Evolutionary conservation across 2,329 filamentous ascomycete species (phyloP), one percentile per base, ranked within the genome.

Genomic region (Trichothecium roseum): DNA sequence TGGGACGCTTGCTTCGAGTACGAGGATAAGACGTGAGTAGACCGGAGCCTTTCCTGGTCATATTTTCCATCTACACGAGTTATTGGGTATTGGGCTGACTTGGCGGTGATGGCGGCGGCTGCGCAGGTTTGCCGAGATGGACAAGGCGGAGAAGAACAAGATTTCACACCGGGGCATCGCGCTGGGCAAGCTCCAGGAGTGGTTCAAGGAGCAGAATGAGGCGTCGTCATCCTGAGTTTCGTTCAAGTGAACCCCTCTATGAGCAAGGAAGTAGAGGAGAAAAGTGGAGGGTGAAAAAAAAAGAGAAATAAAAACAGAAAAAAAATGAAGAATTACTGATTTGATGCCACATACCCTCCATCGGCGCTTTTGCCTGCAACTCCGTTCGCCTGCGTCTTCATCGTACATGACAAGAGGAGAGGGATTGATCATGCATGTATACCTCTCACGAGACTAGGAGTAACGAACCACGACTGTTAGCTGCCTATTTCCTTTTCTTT

Each of bases 1-100:
- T 98, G 91, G 91, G 91, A 98, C 57, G 78, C 91, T 3, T 81
- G 94, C 44, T 98, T 98, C 50, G 91, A 98, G 62, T 89, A 93
- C 47, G 73, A 93, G 44, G 88, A 88, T 29, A 67, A 85, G 61
- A 98, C 91, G 64, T 76, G 56, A 53, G 71, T 60, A 17, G 18
- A 8, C 9, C n/a, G 15, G n/a, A 29, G 13, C 6, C 20, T 16
- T 20, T 8, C 22, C 17, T 22, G 28, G 29, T 8, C 28, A 9
- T 28, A 14, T 24, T 16, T 20, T 35, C 14, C 27, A 12, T 5
- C 6, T 17, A n/a, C 12, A 8, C 17, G 5, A 29, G 14, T 9
- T 29, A 10, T 20, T 15, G 12, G 18, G 9, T 13, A 27, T 37
- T n/a, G n/a, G n/a, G 29, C 35, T 27, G 16, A 32, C 33, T 16